These are phyloP conservation scores for Dissophora globulifera DNA, from an alignment of 192 early-diverging fungal species.

Conservation along the genomic window DNA sequence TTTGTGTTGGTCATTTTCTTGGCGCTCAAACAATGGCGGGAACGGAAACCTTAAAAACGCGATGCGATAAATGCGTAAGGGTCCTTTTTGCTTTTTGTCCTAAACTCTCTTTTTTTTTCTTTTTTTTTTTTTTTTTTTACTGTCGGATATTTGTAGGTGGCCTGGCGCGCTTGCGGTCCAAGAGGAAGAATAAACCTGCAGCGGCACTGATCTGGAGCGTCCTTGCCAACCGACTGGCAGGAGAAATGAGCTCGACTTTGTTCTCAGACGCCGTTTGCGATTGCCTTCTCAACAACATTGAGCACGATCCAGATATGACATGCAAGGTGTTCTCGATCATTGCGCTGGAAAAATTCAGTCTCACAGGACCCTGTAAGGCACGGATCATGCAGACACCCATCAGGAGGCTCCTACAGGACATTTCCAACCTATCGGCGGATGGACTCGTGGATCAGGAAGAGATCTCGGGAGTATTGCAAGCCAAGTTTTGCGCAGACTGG, in stretches of 20 bases:
- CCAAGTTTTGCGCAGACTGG: constrained; percentile 65
- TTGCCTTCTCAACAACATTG: constrained; percentile 56
- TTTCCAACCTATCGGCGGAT: constrained; percentile 29
- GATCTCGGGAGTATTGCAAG: constrained; percentile 43
- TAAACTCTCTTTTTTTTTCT: no score
- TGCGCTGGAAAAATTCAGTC: constrained; percentile 66
- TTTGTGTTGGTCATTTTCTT: neutral
- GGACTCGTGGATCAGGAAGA: constrained; percentile 40
- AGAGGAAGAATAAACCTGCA: constrained; percentile 56
- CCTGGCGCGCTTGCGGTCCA: constrained; percentile 21
- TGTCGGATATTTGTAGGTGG: constrained; percentile 15
- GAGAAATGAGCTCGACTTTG: constrained; percentile 61
- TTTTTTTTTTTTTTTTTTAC: neutral
- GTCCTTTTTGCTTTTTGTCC: no score
- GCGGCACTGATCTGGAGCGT: constrained; percentile 65
- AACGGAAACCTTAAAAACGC: neutral
- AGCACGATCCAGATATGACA: constrained; percentile 48
- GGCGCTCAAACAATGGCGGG: neutral
- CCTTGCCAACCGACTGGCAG: constrained; percentile 64
- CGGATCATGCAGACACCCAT: constrained; percentile 51
- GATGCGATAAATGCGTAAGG: no score
- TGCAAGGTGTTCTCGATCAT: constrained; percentile 65
- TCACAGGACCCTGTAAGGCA: constrained; percentile 60
- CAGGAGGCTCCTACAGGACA: constrained; percentile 20
- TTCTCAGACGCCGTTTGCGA: constrained; percentile 60